phyloP scores from a whole-genome alignment of 2,329 filamentous ascomycete genomes.

The Chaetomiaceae sp. region DNA sequence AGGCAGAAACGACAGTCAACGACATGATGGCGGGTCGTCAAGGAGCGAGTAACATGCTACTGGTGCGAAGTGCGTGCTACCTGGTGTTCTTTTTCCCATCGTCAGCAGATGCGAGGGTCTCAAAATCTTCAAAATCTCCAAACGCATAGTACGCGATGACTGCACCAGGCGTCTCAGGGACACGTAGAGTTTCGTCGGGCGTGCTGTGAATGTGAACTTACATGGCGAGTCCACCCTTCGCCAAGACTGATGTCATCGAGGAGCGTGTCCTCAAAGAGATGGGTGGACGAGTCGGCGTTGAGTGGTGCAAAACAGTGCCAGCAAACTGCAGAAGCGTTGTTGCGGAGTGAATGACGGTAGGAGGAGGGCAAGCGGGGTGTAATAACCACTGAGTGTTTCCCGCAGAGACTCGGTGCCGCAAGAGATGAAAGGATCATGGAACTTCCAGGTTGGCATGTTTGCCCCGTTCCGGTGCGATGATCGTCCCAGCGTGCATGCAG shows the following conservation, averaged over 20 bases:
- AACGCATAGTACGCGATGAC: no score
- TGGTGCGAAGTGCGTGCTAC: constrained; percentile 11
- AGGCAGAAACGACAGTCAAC: constrained; percentile 33
- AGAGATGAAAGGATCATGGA: constrained; percentile 7
- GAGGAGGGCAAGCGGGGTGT: not conserved
- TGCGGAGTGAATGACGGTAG: not conserved
- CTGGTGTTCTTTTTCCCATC: constrained; percentile 13
- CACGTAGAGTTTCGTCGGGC: constrained; percentile 11
- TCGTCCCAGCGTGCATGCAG: constrained; percentile 7
- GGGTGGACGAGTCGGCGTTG: not conserved
- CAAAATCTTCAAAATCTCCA: no score
- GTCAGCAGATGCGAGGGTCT: constrained; percentile 7
- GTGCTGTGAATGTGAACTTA: constrained; percentile 13
- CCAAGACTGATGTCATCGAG: constrained; percentile 15
- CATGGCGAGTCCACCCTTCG: constrained; percentile 10
- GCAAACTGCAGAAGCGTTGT: not conserved
- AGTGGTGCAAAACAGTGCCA: not conserved
- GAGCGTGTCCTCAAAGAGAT: not conserved
- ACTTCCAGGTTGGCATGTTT: not conserved
- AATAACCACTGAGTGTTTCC: not conserved
- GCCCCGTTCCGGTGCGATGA: constrained; percentile 8
- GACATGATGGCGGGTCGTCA: constrained; percentile 26
- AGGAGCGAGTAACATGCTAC: constrained; percentile 16
- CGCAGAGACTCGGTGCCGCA: not conserved
- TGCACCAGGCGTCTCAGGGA: not conserved